Evolutionary conservation across 345 rosid genomes (phyloP).

Genomic region (Eucalyptus erythrocorys): DNA sequence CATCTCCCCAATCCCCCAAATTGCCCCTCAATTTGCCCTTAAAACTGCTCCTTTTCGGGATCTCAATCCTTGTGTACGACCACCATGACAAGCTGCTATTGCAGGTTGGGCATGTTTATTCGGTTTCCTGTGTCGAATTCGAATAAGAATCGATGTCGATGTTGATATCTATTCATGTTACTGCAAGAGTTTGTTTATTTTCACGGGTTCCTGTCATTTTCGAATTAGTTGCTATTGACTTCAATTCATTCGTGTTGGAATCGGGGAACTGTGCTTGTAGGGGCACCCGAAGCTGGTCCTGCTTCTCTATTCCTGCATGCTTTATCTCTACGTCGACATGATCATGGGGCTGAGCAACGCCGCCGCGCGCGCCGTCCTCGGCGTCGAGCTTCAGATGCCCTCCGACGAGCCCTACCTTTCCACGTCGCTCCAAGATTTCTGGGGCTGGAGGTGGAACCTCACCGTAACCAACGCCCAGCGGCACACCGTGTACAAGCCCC

Average conservation of each 20-base stretch:
- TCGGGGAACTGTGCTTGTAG: neutral
- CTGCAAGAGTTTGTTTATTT: neutral
- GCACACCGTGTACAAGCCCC: conserved; percentile 22
- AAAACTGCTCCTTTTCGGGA: neutral
- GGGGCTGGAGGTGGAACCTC: conserved; percentile 52
- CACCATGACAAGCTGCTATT: neutral
- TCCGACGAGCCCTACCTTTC: conserved; percentile 28
- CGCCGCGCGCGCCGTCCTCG: conserved; percentile 1
- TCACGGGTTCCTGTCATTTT: neutral
- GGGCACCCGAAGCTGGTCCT: neutral
- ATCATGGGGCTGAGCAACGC: conserved; percentile 1
- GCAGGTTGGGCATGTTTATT: neutral
- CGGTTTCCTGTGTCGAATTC: neutral
- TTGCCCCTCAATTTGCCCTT: neutral
- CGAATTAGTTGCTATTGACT: neutral
- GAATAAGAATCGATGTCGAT: neutral
- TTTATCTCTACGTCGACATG: conserved; percentile 11
- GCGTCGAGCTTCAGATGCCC: conserved; percentile 18
- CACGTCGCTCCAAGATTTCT: conserved; percentile 49
- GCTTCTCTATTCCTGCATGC: conserved; percentile 2
- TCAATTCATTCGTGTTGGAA: neutral
- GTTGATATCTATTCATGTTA: neutral
- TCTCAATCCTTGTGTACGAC: neutral
- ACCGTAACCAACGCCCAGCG: conserved; percentile 29
- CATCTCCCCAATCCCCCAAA: neutral